Percentiles rank a stretch among this genome's conserved stretches.
Evolutionary conservation across 768 basidiomycete species (phyloP).

Genomic region (Dioszegia crocea): DNA sequence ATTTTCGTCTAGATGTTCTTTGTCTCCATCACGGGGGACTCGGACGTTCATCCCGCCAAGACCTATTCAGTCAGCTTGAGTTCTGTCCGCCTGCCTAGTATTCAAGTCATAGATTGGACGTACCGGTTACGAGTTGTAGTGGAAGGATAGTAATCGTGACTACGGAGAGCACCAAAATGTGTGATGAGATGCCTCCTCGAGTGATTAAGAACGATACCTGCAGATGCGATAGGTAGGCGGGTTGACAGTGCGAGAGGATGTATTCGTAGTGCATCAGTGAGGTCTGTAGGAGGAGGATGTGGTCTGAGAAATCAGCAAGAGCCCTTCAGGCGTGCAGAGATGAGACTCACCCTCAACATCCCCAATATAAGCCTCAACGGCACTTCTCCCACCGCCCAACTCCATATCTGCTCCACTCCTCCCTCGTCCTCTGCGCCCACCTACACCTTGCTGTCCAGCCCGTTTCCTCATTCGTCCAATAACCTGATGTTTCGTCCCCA

Average conservation of each 20-base stretch:
- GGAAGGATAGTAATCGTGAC: slow-evolving; percentile 66
- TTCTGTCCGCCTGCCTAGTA: no score
- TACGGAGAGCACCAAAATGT: slow-evolving; percentile 63
- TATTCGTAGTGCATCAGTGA: slow-evolving; percentile 80
- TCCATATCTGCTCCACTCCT: slow-evolving; percentile 63
- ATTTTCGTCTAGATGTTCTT: slow-evolving; percentile 29
- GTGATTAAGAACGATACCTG: slow-evolving; percentile 60
- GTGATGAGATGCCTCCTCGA: slow-evolving; percentile 63
- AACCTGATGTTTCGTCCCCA: slow-evolving; percentile 78
- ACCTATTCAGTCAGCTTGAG: slow-evolving; percentile 54
- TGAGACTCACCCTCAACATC: slow-evolving; percentile 73
- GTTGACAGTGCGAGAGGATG: slow-evolving; percentile 80
- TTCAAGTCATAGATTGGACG: no score
- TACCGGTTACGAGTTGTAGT: slow-evolving; percentile 56
- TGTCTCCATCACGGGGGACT: slow-evolving; percentile 59
- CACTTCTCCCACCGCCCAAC: slow-evolving; percentile 67
- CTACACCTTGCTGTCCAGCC: slow-evolving; percentile 55
- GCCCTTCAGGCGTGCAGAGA: neutral
- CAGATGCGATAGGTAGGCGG: slow-evolving; percentile 75
- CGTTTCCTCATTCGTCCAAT: slow-evolving; percentile 74
- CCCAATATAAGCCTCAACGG: slow-evolving; percentile 80
- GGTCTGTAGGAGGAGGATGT: slow-evolving; percentile 81
- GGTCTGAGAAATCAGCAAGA: slow-evolving; percentile 62
- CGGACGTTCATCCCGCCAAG: slow-evolving; percentile 64
- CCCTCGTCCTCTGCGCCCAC: slow-evolving; percentile 68